Percentiles rank a stretch among this genome's conserved stretches.
Conservation (phyloP, 495 filamentous ascomycete genomes). For the Penicillium salamii region DNA sequence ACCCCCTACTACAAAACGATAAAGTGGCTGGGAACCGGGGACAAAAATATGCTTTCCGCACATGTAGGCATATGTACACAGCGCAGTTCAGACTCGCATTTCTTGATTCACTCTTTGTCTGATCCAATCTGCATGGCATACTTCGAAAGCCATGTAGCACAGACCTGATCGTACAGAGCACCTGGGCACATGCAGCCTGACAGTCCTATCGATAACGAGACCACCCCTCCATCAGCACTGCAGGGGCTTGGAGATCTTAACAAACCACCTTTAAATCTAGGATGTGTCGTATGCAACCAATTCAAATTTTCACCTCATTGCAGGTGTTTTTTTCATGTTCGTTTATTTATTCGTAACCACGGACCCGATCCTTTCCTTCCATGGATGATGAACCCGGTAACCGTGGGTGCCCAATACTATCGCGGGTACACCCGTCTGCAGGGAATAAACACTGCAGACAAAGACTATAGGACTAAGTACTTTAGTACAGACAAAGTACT, state of each 20-base stretch:
- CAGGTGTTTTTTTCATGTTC: neutral
- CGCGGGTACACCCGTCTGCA: neutral
- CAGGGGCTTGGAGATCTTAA: slow-evolving; percentile 2
- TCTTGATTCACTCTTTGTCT: neutral
- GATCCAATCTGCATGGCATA: slow-evolving; percentile 3
- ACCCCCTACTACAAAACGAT: neutral
- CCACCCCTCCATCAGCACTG: slow-evolving; percentile 18
- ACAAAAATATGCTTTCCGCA: neutral
- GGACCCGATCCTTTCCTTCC: neutral
- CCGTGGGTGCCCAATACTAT: neutral
- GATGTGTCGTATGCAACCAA: neutral
- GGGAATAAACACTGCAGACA: neutral
- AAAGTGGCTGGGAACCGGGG: slow-evolving; percentile 6
- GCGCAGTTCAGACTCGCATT: neutral
- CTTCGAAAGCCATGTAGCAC: slow-evolving; percentile 9
- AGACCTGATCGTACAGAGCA: slow-evolving; percentile 12
- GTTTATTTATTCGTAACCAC: slow-evolving; percentile 10
- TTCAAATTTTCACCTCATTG: neutral
- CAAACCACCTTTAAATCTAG: slow-evolving; percentile 6
- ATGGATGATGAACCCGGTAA: neutral
- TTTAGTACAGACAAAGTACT: neutral
- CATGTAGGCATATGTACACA: neutral
- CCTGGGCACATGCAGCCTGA: slow-evolving; percentile 9
- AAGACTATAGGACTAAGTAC: neutral
- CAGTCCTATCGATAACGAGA: slow-evolving; percentile 21